Evolutionary conservation across 148 eudicot genomes (phyloP).

Genomic region (Hydrangea macrophylla): DNA sequence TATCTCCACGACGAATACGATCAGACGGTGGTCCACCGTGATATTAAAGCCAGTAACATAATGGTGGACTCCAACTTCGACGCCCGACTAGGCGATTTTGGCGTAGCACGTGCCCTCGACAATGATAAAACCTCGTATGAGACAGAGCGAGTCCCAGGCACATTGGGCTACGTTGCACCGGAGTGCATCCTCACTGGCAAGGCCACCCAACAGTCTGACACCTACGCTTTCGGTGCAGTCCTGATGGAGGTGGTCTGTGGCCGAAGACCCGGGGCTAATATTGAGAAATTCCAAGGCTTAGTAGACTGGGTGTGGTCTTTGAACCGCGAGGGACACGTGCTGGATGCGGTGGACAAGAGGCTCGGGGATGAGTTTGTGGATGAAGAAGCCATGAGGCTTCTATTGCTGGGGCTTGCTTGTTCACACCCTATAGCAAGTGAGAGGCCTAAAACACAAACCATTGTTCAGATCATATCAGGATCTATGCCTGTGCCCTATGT

Average conservation of each 20-base stretch:
- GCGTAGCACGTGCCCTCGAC: conserved; percentile 80
- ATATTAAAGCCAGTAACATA: conserved; percentile 84
- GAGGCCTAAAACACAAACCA: conserved; percentile 53
- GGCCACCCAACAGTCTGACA: conserved; percentile 68
- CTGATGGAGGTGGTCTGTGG: conserved; percentile 68
- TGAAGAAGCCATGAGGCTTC: conserved; percentile 57
- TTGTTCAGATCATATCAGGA: conserved; percentile 63
- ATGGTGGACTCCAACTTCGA: conserved; percentile 76
- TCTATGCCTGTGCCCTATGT: conserved; percentile 42
- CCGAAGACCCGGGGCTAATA: conserved; percentile 49
- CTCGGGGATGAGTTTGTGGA: conserved; percentile 35
- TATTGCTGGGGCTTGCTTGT: conserved; percentile 71
- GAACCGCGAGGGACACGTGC: conserved; percentile 54
- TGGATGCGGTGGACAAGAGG: conserved; percentile 56
- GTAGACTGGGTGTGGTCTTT: conserved; percentile 84
- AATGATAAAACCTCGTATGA: conserved; percentile 66
- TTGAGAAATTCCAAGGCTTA: conserved; percentile 38
- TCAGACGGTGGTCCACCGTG: conserved; percentile 75
- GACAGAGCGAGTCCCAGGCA: conserved; percentile 66
- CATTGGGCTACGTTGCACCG: conserved; percentile 85
- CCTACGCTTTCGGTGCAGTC: conserved; percentile 74
- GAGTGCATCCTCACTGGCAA: conserved; percentile 82
- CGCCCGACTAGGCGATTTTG: conserved; percentile 86
- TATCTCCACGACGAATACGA: conserved; percentile 73
- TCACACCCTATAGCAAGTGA: conserved; percentile 60